A percentile compares a stretch with the other conserved stretches of the same genome.
Evolutionary conservation across 1,284 basidiomycete species (phyloP).

Genomic region (Ustilago trichophora): DNA sequence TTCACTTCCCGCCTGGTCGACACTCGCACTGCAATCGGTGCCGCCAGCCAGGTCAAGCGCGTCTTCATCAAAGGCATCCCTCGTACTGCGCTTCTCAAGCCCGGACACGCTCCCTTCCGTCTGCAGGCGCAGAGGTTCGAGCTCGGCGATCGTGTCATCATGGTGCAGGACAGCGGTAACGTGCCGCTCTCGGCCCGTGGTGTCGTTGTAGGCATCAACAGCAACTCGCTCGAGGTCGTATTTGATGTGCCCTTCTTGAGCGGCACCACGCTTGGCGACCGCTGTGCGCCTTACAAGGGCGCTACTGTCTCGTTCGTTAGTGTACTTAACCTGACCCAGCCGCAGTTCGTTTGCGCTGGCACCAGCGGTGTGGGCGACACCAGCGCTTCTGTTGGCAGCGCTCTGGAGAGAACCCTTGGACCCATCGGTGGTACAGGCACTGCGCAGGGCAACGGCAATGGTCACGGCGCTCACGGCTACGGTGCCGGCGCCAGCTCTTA

Average conservation of each 20-base stretch:
- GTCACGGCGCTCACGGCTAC: constrained; percentile 30
- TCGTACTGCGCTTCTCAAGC: constrained; percentile 92
- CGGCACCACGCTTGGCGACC: constrained; percentile 83
- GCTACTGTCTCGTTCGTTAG: constrained; percentile 52
- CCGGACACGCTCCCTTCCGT: constrained; percentile 86
- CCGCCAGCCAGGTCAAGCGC: constrained; percentile 80
- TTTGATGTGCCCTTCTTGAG: constrained; percentile 97
- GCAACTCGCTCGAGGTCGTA: constrained; percentile 86
- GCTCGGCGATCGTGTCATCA: constrained; percentile 91
- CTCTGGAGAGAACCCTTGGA: constrained; percentile 51
- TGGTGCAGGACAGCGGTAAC: constrained; percentile 90
- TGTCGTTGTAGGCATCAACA: constrained; percentile 86
- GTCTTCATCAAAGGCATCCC: constrained; percentile 90
- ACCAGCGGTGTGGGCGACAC: constrained; percentile 22
- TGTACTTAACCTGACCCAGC: constrained; percentile 62
- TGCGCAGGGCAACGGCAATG: constrained; percentile 26
- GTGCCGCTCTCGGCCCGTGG: constrained; percentile 92
- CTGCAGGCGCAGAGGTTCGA: constrained; percentile 89
- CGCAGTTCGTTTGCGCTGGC: constrained; percentile 55
- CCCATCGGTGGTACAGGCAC: constrained; percentile 37
- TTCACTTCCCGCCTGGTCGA: constrained; percentile 76
- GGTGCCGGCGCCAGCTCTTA: constrained; percentile 28
- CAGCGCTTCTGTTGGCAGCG: constrained; percentile 42
- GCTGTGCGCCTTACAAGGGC: constrained; percentile 44
- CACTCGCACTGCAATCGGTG: constrained; percentile 68